Conservation (phyloP, 768 basidiomycete species). For the Boletus subparvulus region DNA sequence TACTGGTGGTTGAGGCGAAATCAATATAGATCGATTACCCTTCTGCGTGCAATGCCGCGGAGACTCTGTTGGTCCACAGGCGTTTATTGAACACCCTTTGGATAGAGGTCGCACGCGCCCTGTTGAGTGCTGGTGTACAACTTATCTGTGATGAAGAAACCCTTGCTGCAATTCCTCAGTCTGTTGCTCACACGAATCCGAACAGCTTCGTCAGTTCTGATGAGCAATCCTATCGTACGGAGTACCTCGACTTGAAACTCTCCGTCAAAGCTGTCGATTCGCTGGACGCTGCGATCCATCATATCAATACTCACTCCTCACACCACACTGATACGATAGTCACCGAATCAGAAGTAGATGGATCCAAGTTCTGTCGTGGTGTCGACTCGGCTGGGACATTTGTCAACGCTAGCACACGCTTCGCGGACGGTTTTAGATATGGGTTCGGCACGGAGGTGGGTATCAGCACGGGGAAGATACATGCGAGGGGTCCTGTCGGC, state of each 20-base stretch:
- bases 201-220: slow-evolving; percentile 53
- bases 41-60: slow-evolving; percentile 91
- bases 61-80: slow-evolving; percentile 85
- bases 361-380: slow-evolving; percentile 75
- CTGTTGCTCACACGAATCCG: slow-evolving; percentile 38
- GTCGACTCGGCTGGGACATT: slow-evolving; percentile 93
- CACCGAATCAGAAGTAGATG: slow-evolving; percentile 69
- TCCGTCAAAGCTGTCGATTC: slow-evolving; percentile 77
- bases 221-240: slow-evolving; percentile 73
- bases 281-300: slow-evolving; percentile 70
- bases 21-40: slow-evolving; percentile 79
- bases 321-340: slow-evolving; percentile 95
- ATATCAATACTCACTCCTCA: slow-evolving; percentile 91
- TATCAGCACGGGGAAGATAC: slow-evolving; percentile 94
- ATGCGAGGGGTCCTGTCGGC: slow-evolving; percentile 95
- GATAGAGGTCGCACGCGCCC: slow-evolving; percentile 73
- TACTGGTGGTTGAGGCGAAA: neutral
- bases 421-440: slow-evolving; percentile 95
- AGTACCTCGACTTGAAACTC: slow-evolving; percentile 84
- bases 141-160: slow-evolving; percentile 78
- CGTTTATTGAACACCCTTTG: slow-evolving; percentile 71
- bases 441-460: slow-evolving; percentile 99
- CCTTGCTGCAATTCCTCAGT: slow-evolving; percentile 51
- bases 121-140: slow-evolving; percentile 66
- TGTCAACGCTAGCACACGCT: slow-evolving; percentile 93